Evolutionary conservation across 1,139 yeast species (phyloP), one percentile per base, ranked within the genome.

Genomic region (Magnusiomyces starmeri): DNA sequence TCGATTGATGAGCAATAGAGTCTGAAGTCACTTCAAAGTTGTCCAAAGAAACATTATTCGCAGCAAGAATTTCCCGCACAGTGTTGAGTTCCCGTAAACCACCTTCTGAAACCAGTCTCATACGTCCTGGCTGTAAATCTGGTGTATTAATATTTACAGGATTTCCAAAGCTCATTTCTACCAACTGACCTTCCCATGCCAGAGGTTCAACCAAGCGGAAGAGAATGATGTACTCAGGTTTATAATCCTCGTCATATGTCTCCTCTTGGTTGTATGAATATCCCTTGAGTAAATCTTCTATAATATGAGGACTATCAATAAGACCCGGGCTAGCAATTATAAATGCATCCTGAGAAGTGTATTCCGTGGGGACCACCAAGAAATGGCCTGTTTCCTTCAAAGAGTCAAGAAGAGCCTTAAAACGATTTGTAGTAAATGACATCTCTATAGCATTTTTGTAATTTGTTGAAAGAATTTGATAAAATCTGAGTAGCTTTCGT

Each of bases 141-240:
- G 66, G 57, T 24, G 32, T 3, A 18, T 20, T 20, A 8, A 21
- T 22, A 3, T 18, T 18, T 57, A 65, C 59, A 40, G 61, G 57
- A 22, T 61, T 62, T 1, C 70, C 67, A 72, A 82, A 67, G 22
- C 79, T 77, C 18, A 86, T 66, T 49, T 80, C 78, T 35, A 83
- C 77, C 56, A 85, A 82, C 24, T 78, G 76, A 2, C 97, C 97
- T 58, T 86, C 92, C 97, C 97, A 90, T 27, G 86, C 81, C 64
- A 90, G 77, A 0, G 97, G 95, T 61, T 86, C 87, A 14, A 83
- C 78, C 1, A 96, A 92, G 61, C 87, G 82, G 22, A 89, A 70
- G 0, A 90, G 83, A 35, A 90, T 63, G 16, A 89, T 77, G 60
- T 88, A 88, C 0, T 87, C 35, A 2, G 48, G 48, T 3, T 14